phyloP scores from a whole-genome alignment of 129 eudicot genomes.

The Artemisia tridentata region DNA sequence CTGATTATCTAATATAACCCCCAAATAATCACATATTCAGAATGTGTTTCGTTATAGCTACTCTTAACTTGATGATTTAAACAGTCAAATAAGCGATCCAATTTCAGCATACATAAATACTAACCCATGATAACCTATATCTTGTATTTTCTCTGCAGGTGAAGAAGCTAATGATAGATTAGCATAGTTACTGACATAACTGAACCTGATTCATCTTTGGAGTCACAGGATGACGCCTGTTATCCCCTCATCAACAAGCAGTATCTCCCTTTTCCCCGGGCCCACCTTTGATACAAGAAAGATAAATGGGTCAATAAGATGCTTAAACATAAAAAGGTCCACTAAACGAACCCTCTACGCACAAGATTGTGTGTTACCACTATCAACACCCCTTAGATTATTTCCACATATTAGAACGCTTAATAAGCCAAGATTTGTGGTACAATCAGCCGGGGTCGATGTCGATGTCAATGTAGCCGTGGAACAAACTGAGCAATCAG shows the following conservation, averaged over 20 bases:
- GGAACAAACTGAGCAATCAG: constrained; percentile 55
- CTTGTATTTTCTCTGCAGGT: constrained; percentile 38
- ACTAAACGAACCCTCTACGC: constrained; percentile 44
- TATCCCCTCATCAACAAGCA: constrained; percentile 50
- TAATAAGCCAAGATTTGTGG: constrained; percentile 31
- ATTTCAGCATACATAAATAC: no score
- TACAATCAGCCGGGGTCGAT: constrained; percentile 36
- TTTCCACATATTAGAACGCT: constrained; percentile 52
- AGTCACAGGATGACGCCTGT: constrained; percentile 63
- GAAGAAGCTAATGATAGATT: constrained; percentile 35
- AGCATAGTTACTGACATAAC: constrained; percentile 26
- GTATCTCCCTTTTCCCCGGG: constrained; percentile 44
- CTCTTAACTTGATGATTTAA: no score
- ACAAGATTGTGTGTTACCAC: constrained; percentile 47
- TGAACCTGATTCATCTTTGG: constrained; percentile 16
- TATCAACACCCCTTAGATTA: constrained; percentile 59
- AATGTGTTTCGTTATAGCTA: not conserved
- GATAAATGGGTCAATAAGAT: constrained; percentile 40
- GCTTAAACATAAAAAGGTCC: constrained; percentile 37
- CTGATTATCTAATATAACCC: no score
- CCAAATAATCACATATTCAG: no score
- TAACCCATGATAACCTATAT: not conserved
- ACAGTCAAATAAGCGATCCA: no score
- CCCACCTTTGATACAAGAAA: constrained; percentile 38
- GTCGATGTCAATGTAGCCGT: constrained; percentile 71